Percentiles rank a stretch among this genome's conserved stretches.
phyloP scores from a whole-genome alignment of 2,329 filamentous ascomycete species.

The Clonostachys chloroleuca region DNA sequence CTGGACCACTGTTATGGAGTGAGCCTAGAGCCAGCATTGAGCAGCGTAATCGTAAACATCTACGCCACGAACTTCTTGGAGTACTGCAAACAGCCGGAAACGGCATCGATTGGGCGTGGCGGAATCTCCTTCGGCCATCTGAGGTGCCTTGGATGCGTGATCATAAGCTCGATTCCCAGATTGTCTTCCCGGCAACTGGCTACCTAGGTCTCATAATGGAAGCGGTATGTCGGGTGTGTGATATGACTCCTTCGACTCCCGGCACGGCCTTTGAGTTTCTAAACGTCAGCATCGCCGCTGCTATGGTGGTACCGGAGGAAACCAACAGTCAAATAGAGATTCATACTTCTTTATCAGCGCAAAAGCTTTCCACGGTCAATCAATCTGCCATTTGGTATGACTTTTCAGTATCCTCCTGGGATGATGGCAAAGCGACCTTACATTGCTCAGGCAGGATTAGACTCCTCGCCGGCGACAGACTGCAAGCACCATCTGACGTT shows the following conservation, averaged over 20 bases:
- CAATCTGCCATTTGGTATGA: not conserved
- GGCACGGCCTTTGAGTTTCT: not conserved
- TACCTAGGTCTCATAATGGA: slow-evolving; percentile 19
- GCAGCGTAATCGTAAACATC: slow-evolving; percentile 32
- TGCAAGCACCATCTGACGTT: too few relatives aligned
- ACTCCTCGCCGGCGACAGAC: not conserved
- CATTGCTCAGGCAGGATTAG: not conserved
- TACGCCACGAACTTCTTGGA: slow-evolving; percentile 40
- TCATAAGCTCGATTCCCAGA: slow-evolving; percentile 27
- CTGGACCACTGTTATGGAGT: not conserved
- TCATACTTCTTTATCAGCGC: not conserved
- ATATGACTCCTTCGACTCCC: not conserved
- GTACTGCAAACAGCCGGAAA: slow-evolving; percentile 21
- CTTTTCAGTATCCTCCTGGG: not conserved
- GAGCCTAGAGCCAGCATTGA: slow-evolving; percentile 5
- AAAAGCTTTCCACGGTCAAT: not conserved
- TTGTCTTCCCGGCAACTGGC: slow-evolving; percentile 30
- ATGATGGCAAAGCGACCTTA: not conserved
- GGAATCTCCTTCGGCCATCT: slow-evolving; percentile 1
- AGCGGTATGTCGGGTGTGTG: slow-evolving; percentile 1
- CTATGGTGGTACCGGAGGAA: not conserved
- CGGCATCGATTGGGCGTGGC: slow-evolving; percentile 1
- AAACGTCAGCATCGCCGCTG: not conserved
- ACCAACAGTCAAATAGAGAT: not conserved
- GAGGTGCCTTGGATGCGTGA: slow-evolving; percentile 30